Base-by-base conservation (phyloP, 768 basidiomycete genomes). In the Boletellus ananas region DNA sequence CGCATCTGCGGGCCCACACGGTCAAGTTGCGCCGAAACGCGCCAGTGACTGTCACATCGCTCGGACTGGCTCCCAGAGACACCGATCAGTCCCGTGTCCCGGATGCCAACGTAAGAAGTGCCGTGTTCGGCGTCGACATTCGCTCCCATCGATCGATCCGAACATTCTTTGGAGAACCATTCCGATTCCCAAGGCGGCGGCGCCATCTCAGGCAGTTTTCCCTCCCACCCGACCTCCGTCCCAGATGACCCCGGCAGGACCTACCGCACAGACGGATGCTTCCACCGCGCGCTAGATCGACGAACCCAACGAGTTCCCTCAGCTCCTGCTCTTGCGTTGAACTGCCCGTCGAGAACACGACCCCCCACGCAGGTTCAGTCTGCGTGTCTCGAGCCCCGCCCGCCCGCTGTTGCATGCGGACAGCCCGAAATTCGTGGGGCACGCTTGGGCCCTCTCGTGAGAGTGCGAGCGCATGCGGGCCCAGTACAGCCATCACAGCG, bases 401-500 rank as follows among this genome's bases (percentile, higher is more conserved):
- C 27, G 27, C 17, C 23, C 14, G 43, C 20, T 23, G 20, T 29
- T 47, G 35, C 59, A 62, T 50, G n/a, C 59, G 59, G 16, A 61
- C 59, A 21, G 60, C 59, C 13, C 20, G 36, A 25, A 60, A 60
- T 14, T 14, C 18, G 20, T 18, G 44, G 17, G 45, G n/a, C 6
- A 25, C 31, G 17, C 37, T 13, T 17, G 40, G 33, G 8, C 17
- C 40, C n/a, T 42, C 60, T 13, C 7, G 50, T 20, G 60, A 39
- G 23, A 66, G 54, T 17, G 62, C 62, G 43, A 64, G 51, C 4
- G 56, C 64, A 43, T 63, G 56, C 21, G 45, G 43, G 20, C 62
- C 62, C 43, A 63, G 34, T 10, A 66, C 50, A 16, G 64, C 61
- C 55, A 66, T 64, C 4, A 50, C 46, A 12, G 58, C 61, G 4